phyloP scores from a whole-genome alignment of 108 stramenopile genomes.

The Nitzschia palea region DNA sequence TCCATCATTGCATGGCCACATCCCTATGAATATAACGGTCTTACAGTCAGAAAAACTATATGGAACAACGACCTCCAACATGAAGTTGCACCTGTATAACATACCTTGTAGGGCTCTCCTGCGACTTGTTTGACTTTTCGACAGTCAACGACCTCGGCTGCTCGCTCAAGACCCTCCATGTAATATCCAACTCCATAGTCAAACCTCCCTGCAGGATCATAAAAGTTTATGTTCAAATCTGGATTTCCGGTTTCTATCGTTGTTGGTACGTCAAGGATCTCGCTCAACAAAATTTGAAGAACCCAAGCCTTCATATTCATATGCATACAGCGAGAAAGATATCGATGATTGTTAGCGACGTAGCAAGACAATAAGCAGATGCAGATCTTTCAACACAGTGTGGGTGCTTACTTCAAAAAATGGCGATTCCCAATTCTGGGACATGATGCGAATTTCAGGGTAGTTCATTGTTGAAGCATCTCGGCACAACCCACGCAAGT shows the following conservation, averaged over 20 bases:
- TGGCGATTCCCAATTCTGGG: conserved; percentile 36
- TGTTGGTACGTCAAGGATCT: conserved; percentile 36
- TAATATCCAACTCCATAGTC: not conserved
- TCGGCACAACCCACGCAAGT: conserved; percentile 8
- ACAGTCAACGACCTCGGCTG: not conserved
- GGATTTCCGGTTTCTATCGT: conserved; percentile 25
- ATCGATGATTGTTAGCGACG: not conserved
- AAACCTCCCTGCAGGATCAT: conserved; percentile 6
- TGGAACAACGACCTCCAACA: not conserved
- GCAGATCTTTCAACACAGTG: conserved; percentile 16
- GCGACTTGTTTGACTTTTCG: not conserved
- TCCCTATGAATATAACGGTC: not conserved
- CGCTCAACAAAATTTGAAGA: not conserved
- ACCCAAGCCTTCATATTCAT: not conserved
- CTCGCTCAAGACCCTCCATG: not conserved
- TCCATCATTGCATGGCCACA: conserved; percentile 23
- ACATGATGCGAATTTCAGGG: conserved; percentile 26
- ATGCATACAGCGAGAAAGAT: not conserved
- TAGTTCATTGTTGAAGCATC: conserved; percentile 24
- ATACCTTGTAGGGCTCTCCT: not conserved
- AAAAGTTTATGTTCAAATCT: conserved; percentile 16
- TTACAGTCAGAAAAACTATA: not conserved
- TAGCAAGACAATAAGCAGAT: no score
- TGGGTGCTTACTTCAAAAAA: conserved; percentile 26
- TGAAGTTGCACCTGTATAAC: not conserved